Evolutionary conservation across 345 rosid species (phyloP).

Genomic region (Lepidium africanum): DNA sequence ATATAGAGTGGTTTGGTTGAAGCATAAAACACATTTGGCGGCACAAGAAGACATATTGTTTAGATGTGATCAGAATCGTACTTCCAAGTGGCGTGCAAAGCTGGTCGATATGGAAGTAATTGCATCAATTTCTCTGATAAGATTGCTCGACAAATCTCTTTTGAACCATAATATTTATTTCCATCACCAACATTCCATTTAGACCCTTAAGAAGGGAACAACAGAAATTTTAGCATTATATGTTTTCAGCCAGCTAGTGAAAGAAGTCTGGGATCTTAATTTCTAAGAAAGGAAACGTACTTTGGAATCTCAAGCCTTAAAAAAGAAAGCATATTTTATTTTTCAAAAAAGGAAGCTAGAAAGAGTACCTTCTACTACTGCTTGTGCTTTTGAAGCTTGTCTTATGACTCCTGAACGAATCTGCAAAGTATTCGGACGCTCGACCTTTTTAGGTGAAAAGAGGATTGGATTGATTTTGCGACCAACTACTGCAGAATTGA

Average conservation of each 20-base stretch:
- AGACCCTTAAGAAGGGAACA: slow-evolving; percentile 27
- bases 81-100: slow-evolving; percentile 43
- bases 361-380: slow-evolving; percentile 9
- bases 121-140: slow-evolving; percentile 21
- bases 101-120: slow-evolving; percentile 39
- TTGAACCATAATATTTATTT: slow-evolving; percentile 8
- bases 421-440: neutral
- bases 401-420: slow-evolving; percentile 9
- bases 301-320: slow-evolving; percentile 3
- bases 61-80: slow-evolving; percentile 17
- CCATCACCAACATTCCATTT: slow-evolving; percentile 20
- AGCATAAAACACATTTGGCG: neutral
- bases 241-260: neutral
- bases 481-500: slow-evolving; percentile 8
- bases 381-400: slow-evolving; percentile 3
- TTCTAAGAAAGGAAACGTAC: neutral
- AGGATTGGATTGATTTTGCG: slow-evolving; percentile 1
- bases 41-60: neutral
- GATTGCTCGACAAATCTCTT: slow-evolving; percentile 21
- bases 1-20: neutral
- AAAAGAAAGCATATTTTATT: neutral
- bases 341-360: neutral
- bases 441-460: slow-evolving; percentile 10
- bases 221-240: neutral
- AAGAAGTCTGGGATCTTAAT: slow-evolving; percentile 14